A percentile compares a stretch with the other conserved stretches of the same genome.
These are phyloP conservation scores for Daldinia concentrica DNA, from an alignment of 495 filamentous ascomycete species.

Conservation along the genomic window DNA sequence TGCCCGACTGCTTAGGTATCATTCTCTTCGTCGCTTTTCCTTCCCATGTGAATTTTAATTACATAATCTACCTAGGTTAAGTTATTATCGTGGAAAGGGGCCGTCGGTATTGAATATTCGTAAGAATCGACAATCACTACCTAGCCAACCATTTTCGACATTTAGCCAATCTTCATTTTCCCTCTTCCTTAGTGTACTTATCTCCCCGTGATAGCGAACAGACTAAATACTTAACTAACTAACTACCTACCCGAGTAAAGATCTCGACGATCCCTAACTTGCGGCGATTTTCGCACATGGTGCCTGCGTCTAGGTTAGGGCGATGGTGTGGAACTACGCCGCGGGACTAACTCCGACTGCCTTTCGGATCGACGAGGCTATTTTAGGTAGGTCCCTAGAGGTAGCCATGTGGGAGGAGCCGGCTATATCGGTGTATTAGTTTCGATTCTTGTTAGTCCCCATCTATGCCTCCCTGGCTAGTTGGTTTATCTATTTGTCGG, in stretches of 20 bases:
- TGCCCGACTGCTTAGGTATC: background rate
- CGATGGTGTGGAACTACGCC: background rate
- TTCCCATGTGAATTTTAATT: slow-evolving; percentile 10
- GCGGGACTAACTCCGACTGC: background rate
- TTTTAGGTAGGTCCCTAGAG: slow-evolving; percentile 35
- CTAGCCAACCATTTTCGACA: too few species aligned
- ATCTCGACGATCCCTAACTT: background rate
- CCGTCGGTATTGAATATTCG: too few species aligned
- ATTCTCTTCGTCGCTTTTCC: background rate
- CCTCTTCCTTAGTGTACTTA: too few species aligned
- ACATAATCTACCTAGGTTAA: background rate
- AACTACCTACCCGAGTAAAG: background rate
- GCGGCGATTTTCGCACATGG: background rate
- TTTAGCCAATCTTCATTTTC: too few species aligned
- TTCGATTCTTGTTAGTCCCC: background rate
- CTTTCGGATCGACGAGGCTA: slow-evolving; percentile 26
- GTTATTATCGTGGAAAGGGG: too few species aligned
- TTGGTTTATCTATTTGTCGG: background rate
- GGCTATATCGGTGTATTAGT: background rate
- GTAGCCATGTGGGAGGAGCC: background rate
- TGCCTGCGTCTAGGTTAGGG: background rate
- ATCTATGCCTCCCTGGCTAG: too few species aligned
- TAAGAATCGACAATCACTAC: too few species aligned
- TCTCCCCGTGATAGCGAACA: too few species aligned
- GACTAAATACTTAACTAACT: background rate